These are phyloP conservation scores for Coemansia reversa DNA, from an alignment of 192 early-diverging fungal genomes.

Conservation along the genomic window DNA sequence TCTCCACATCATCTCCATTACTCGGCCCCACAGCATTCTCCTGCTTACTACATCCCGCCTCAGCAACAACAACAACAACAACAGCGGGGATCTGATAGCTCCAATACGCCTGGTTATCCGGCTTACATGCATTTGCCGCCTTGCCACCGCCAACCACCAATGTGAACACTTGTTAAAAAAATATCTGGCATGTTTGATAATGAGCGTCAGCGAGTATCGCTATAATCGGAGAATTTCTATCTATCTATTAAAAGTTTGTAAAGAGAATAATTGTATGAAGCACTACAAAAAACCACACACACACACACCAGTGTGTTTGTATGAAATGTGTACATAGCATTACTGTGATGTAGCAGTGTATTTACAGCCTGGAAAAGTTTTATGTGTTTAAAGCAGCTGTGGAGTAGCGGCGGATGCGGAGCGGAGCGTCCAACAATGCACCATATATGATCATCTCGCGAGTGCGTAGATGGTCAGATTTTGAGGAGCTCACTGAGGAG, in stretches of 20 bases:
- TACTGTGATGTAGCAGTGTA: no score
- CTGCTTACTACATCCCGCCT: conserved; percentile 10
- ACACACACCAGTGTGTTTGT: no score
- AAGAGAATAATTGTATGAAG: no score
- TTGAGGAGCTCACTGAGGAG: no score
- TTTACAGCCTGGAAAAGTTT: neutral
- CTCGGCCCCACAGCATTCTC: neutral
- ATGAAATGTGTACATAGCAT: no score
- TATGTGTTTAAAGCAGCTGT: neutral
- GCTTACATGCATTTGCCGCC: conserved; percentile 3
- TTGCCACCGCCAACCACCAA: conserved; percentile 13
- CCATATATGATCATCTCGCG: conserved; percentile 31
- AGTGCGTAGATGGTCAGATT: neutral
- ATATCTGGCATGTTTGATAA: conserved; percentile 5
- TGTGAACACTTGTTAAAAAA: conserved; percentile 1
- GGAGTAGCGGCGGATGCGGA: conserved; percentile 35
- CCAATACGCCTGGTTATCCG: conserved; percentile 3
- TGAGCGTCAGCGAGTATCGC: neutral
- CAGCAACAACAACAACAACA: conserved; percentile 15
- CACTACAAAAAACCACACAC: no score
- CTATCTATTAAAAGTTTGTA: no score
- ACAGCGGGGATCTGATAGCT: neutral
- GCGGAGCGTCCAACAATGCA: conserved; percentile 29
- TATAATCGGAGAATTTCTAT: no score
- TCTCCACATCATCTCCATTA: no score